Conservation (phyloP, 257 asterid genomes). For the Petrea volubilis region DNA sequence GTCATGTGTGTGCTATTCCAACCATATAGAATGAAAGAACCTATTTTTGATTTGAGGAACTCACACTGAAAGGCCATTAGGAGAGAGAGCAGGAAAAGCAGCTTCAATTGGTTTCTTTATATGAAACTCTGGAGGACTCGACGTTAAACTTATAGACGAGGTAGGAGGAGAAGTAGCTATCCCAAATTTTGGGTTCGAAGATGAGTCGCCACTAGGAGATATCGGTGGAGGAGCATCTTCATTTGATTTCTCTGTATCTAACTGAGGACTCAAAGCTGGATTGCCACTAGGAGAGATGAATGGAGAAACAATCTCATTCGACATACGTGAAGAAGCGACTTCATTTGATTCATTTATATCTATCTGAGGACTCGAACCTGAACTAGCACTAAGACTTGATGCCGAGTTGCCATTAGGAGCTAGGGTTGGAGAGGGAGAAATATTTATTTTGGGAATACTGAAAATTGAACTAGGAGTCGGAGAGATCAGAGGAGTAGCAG, state of each 20-base stretch:
- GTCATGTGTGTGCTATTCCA: background rate
- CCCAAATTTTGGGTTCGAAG: background rate
- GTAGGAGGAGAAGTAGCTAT: background rate
- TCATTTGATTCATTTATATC: too few relatives aligned
- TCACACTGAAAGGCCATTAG: background rate
- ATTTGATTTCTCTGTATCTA: background rate
- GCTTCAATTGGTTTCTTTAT: too few relatives aligned
- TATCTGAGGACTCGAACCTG: too few relatives aligned
- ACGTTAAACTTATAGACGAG: too few relatives aligned
- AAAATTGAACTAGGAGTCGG: too few relatives aligned
- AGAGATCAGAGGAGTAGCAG: background rate
- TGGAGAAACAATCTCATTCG: constrained; percentile 8
- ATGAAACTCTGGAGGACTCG: too few relatives aligned
- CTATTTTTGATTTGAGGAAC: background rate
- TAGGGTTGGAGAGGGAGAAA: too few relatives aligned
- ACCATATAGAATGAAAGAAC: background rate
- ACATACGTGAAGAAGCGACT: too few relatives aligned
- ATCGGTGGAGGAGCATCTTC: background rate
- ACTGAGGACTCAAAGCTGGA: background rate
- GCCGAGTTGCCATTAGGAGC: too few relatives aligned
- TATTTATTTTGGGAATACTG: too few relatives aligned
- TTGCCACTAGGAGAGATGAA: background rate
- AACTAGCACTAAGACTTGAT: too few relatives aligned
- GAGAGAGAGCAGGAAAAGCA: background rate
- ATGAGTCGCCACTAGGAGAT: background rate